Evolutionary conservation across 495 filamentous ascomycete genomes (phyloP).

Genomic region (Hamigera avellanea): DNA sequence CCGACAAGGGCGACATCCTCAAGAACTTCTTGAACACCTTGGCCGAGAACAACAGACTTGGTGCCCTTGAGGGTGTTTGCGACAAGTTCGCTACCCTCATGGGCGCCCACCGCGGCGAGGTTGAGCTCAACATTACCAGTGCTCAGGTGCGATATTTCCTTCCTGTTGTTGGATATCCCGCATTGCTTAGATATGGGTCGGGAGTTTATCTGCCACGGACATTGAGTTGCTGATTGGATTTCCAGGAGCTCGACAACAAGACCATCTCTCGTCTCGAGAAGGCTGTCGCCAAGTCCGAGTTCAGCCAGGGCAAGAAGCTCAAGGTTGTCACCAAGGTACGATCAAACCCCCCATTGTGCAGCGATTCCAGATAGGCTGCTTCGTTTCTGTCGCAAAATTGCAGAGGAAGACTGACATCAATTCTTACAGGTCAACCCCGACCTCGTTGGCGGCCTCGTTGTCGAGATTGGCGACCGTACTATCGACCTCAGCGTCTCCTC

Average conservation of each 20-base stretch:
- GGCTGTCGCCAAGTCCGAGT: slow-evolving; percentile 79
- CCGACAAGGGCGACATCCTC: slow-evolving; percentile 66
- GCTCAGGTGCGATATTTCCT: slow-evolving; percentile 58
- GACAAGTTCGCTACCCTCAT: slow-evolving; percentile 83
- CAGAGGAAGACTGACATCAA: not conserved
- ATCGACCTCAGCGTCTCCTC: slow-evolving; percentile 93
- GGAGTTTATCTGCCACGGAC: too few species aligned
- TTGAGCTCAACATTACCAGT: slow-evolving; percentile 81
- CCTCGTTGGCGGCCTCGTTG: slow-evolving; percentile 84
- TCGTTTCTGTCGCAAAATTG: too few species aligned
- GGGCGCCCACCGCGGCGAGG: slow-evolving; percentile 79
- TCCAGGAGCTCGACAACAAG: slow-evolving; percentile 76
- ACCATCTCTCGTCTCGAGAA: slow-evolving; percentile 72
- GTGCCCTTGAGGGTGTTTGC: slow-evolving; percentile 66
- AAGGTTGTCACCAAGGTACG: slow-evolving; percentile 85
- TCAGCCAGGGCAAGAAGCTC: slow-evolving; percentile 90
- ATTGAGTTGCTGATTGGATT: slow-evolving; percentile 10
- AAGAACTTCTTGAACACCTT: slow-evolving; percentile 88
- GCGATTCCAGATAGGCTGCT: too few species aligned
- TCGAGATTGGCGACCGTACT: slow-evolving; percentile 95
- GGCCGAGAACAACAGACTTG: slow-evolving; percentile 91
- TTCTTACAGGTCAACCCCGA: slow-evolving; percentile 71
- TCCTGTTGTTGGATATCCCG: too few species aligned
- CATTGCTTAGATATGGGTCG: too few species aligned
- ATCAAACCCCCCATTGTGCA: too few species aligned